Percentiles rank a stretch among this genome's conserved stretches.
These are phyloP conservation scores for Penicillium sp. DNA, from an alignment of 2,329 filamentous ascomycete genomes.

Conservation along the genomic window DNA sequence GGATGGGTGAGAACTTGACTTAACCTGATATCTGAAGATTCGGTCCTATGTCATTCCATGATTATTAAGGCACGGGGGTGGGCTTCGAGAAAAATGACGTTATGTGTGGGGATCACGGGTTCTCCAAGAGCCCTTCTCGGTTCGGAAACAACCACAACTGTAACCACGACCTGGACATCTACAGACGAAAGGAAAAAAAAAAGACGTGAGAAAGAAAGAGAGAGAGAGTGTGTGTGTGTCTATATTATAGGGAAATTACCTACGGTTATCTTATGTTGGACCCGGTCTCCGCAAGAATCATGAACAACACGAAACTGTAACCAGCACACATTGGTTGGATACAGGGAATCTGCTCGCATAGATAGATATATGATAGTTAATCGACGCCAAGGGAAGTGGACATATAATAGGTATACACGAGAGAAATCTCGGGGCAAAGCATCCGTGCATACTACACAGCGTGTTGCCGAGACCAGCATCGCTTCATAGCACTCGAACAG, in stretches of 20 bases:
- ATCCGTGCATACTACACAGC: not conserved
- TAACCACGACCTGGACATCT: too few species aligned
- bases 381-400: too few species aligned
- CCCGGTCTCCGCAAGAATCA: too few species aligned
- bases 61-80: conserved; percentile 20
- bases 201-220: too few species aligned
- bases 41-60: conserved; percentile 15
- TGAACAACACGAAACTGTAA: too few species aligned
- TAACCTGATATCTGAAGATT: conserved; percentile 12
- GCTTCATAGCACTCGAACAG: not conserved
- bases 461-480: not conserved
- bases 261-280: too few species aligned
- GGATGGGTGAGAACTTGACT: conserved; percentile 7
- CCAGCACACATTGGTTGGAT: too few species aligned
- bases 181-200: too few species aligned
- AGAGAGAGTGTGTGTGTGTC: too few species aligned
- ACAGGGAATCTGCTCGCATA: too few species aligned
- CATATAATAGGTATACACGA: not conserved
- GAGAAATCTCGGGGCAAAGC: not conserved
- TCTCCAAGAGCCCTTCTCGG: conserved; percentile 7
- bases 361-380: too few species aligned
- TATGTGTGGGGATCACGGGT: conserved; percentile 26
- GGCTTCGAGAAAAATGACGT: conserved; percentile 25
- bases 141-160: conserved; percentile 5
- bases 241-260: too few species aligned